Percentiles rank a stretch among this genome's conserved stretches.
These are phyloP conservation scores for Stevia rebaudiana DNA, from an alignment of 140 eudicot species.

Conservation along the genomic window DNA sequence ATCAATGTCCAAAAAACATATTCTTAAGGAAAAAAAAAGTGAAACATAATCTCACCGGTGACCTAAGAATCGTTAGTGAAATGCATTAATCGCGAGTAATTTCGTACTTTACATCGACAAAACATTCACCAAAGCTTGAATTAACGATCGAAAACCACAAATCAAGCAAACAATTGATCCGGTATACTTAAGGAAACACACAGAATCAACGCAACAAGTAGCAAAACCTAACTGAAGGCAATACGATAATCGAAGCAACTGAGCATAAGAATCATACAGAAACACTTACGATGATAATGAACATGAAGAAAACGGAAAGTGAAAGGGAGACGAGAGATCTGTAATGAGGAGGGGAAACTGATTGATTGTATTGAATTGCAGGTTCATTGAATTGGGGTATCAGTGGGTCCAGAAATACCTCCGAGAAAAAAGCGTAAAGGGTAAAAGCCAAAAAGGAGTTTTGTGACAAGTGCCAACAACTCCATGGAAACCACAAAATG, in stretches of 20 bases:
- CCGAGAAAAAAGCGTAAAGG: constrained; percentile 34
- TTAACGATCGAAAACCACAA: background rate
- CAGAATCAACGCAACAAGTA: background rate
- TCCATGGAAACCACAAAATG: background rate
- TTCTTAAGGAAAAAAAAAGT: too few species aligned
- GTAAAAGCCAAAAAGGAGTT: constrained; percentile 20
- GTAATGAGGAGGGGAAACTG: background rate
- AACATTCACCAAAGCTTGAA: background rate
- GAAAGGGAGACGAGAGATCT: background rate
- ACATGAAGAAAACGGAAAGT: background rate
- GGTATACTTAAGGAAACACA: background rate
- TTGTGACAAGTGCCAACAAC: constrained; percentile 12
- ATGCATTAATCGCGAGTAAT: background rate
- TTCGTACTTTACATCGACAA: background rate
- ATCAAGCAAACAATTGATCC: background rate
- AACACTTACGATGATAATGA: constrained; percentile 8
- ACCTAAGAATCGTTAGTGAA: background rate
- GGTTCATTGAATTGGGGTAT: background rate
- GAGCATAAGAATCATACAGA: background rate
- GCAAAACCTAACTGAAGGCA: background rate
- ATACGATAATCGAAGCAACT: background rate
- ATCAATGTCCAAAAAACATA: background rate
- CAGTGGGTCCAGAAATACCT: constrained; percentile 17
- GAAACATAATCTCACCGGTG: background rate
- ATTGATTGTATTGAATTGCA: background rate